Evolutionary conservation across 192 early-diverging fungal genomes (phyloP).

Genomic region (Podila epigama): DNA sequence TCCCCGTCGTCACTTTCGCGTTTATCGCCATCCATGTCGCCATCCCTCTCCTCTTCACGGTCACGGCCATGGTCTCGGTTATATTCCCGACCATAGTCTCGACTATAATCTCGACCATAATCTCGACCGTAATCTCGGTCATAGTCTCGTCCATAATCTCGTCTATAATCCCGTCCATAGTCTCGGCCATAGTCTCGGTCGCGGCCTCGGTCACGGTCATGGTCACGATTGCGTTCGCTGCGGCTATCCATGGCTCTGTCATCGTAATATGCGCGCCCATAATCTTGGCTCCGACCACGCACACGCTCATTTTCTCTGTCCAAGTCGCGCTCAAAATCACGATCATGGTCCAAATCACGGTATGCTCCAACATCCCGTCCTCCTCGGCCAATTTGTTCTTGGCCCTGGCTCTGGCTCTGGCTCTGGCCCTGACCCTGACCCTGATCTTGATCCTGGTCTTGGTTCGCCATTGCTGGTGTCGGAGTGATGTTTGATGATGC

Average conservation of each 20-base stretch:
- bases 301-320: neutral
- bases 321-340: neutral
- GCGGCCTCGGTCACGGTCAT: slow-evolving; percentile 9
- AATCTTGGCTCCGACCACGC: slow-evolving; percentile 10
- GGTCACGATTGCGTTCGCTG: slow-evolving; percentile 2
- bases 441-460: no score
- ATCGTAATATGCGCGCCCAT: neutral
- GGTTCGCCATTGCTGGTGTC: no score
- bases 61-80: neutral
- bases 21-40: slow-evolving; percentile 9
- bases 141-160: no score
- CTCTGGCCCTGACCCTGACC: no score
- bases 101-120: neutral
- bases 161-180: no score
- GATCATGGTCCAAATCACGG: slow-evolving; percentile 4
- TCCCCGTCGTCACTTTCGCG: slow-evolving; percentile 3
- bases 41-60: neutral
- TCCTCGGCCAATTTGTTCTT: no score
- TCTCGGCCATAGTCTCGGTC: slow-evolving; percentile 23
- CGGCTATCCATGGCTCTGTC: neutral
- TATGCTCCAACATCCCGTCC: slow-evolving; percentile 1
- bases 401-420: no score
- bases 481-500: no score
- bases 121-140: neutral
- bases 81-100: neutral